Conservation (phyloP, 306 rosid genomes). For the Fragaria iinumae region DNA sequence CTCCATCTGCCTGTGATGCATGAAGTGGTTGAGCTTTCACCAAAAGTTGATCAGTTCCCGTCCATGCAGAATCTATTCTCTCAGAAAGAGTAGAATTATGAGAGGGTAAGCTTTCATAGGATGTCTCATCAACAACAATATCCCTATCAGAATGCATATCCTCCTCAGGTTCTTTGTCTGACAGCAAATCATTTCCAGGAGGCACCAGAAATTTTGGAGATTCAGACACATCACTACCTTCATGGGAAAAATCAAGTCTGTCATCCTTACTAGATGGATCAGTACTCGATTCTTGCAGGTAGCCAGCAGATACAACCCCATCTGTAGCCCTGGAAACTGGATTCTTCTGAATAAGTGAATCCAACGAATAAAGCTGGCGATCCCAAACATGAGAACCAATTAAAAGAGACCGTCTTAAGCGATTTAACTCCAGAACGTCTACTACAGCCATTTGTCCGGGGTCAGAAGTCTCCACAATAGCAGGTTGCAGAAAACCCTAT, state of each 20-base stretch:
- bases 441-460: conserved; percentile 42
- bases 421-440: conserved; percentile 79
- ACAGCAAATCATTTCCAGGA: conserved; percentile 32
- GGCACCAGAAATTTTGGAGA: conserved; percentile 42
- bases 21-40: conserved; percentile 33
- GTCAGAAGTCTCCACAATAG: conserved; percentile 37
- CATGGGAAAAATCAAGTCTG: conserved; percentile 29
- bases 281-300: conserved; percentile 38
- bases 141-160: conserved; percentile 53
- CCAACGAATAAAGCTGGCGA: conserved; percentile 62
- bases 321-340: conserved; percentile 41
- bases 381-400: conserved; percentile 88
- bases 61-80: conserved; percentile 94
- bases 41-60: conserved; percentile 64
- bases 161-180: conserved; percentile 40
- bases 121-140: conserved; percentile 19
- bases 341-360: conserved; percentile 53
- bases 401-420: conserved; percentile 73
- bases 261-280: conserved; percentile 44
- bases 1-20: conserved; percentile 32
- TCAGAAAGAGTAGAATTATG: conserved; percentile 80
- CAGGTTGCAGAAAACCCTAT: conserved; percentile 63
- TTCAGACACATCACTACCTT: conserved; percentile 30
- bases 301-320: conserved; percentile 33
- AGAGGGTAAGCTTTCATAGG: conserved; percentile 32